Base-by-base conservation (phyloP, 345 rosid species). In the Dipteronia dyeriana region DNA sequence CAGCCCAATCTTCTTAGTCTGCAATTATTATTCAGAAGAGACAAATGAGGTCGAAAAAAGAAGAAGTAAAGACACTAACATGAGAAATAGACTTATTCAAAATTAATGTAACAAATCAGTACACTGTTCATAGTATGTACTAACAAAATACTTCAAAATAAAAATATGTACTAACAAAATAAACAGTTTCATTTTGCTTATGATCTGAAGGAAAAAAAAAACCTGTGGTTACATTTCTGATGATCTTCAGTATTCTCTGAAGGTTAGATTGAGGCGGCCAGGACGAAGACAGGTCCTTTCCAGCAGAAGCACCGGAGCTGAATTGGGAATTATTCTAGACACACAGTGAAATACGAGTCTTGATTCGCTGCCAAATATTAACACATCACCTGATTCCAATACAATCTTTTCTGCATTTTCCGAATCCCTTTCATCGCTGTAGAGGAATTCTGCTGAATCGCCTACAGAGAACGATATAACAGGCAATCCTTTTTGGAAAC, bases 221-320 rank as follows among this genome's bases (percentile, higher is more conserved):
- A 13, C 23, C 62, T 14, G 22, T 38, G 68, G 1, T 59, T 43
- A 34, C 6, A 49, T 63, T 57, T 34, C 6, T 12, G 39, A 75
- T 39, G 51, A 53, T 49, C 34, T 66, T 85, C 85, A 89, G 59
- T 78, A 84, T 74, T 82, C 68, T 77, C 92, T 81, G 77, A 88
- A 86, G 65, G 92, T 91, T 45, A 92, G 87, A 84, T 91, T 92
- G n/a, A 92, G 82, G 63, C 92, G 89, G 23, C 92, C 93, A 0
- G 68, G 34, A n/a, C 79, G 82, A 25, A 92, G 84, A 16, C 79
- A 73, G 14, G 90, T 70, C 70, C 82, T 78, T 0, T 75, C 64
- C n/a, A 79, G 80, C 13, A 91, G 84, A 57, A 64, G 45, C 62
- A 68, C 59, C 0, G 90, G 89, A 49, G 94, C 87, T 19, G 92